Base-by-base conservation (phyloP, 2,329 filamentous ascomycete genomes). In the Amesomyces nigricolor region DNA sequence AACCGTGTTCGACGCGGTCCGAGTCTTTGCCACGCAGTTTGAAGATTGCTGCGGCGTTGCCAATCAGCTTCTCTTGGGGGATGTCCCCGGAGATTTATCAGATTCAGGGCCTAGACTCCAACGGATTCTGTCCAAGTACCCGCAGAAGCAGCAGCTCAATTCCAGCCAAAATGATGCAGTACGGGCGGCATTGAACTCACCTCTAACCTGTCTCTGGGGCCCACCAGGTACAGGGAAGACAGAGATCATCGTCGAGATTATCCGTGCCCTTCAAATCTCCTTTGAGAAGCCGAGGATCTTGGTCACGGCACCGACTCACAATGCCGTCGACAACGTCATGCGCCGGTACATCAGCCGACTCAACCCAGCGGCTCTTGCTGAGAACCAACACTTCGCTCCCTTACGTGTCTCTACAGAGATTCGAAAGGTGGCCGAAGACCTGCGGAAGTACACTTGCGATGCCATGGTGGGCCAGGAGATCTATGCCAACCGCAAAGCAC, bases 221-320 rank as follows among this genome's bases (percentile, higher is more conserved):
- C 72, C 74, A 11, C 73, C 73, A 1, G 75, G 74, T 4, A 75
- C 74, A 0, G 73, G 73, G 4, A 76, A 76, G 56, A 75, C 73
- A 0, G 67, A 72, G 37, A 75, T 72, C 0, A 69, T 74, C 6
- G 70, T 73, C 1, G 64, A 67, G 19, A 72, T 75, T 26, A 62
- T 76, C 14, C 58, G 61, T 4, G 64, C 65, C 4, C 49, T 75
- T n/a, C 64, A 70, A 19, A 51, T 51, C 6, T 51, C 54, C 16
- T 54, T 68, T 6, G 54, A 60, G 0, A 55, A 64, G 4, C 61
- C 58, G 1, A 60, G 68, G 2, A 64, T 75, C 26, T 61, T 75
- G 0, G 67, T 76, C 5, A 70, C 71, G 6, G 73, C 73, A 0
- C 73, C 73, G 11, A 75, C 73, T 0, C 73, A 77, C 55, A 75